A percentile compares a stretch with the other conserved stretches of the same genome.
These are phyloP conservation scores for Lachancea meyersii DNA, from an alignment of 805 yeast genomes.

Conservation along the genomic window DNA sequence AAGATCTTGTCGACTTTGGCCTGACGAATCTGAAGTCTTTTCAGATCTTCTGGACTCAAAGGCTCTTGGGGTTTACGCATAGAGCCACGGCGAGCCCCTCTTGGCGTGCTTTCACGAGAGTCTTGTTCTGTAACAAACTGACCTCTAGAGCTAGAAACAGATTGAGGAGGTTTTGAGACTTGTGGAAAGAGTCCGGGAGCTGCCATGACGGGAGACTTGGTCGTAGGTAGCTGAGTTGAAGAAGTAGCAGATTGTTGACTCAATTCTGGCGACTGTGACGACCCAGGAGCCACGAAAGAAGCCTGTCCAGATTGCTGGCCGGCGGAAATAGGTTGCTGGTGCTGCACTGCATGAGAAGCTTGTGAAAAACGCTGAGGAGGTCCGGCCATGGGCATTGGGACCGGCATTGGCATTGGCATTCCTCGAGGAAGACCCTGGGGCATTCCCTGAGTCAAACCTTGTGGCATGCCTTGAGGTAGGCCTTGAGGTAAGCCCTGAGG, in stretches of 20 bases:
- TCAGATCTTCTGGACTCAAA: slow-evolving; percentile 67
- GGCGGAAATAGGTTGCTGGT: slow-evolving; percentile 6
- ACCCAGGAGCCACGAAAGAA: background rate
- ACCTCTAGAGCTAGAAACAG: slow-evolving; percentile 4
- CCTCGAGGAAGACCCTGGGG: slow-evolving; percentile 9
- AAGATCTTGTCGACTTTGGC: slow-evolving; percentile 70
- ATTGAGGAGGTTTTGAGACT: background rate
- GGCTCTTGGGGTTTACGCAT: slow-evolving; percentile 33
- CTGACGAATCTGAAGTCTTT: slow-evolving; percentile 58
- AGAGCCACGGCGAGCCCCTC: slow-evolving; percentile 18
- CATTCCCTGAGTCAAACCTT: slow-evolving; percentile 21
- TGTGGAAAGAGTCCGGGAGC: slow-evolving; percentile 18
- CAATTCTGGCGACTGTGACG: background rate
- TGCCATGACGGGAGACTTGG: slow-evolving; percentile 19
- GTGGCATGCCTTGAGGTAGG: slow-evolving; percentile 9
- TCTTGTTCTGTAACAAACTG: slow-evolving; percentile 10
- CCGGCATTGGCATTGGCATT: slow-evolving; percentile 15
- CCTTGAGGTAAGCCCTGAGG: slow-evolving; percentile 8
- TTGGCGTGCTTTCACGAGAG: slow-evolving; percentile 8
- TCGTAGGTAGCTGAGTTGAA: background rate
- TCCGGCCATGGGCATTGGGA: slow-evolving; percentile 8
- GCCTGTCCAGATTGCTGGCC: slow-evolving; percentile 1
- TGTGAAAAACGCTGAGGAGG: slow-evolving; percentile 5
- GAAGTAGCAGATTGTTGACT: background rate
- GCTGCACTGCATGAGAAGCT: slow-evolving; percentile 15